Evolutionary conservation across 192 early-diverging fungal species (phyloP).

Genomic region (Jimgerdemannia lactiflua): DNA sequence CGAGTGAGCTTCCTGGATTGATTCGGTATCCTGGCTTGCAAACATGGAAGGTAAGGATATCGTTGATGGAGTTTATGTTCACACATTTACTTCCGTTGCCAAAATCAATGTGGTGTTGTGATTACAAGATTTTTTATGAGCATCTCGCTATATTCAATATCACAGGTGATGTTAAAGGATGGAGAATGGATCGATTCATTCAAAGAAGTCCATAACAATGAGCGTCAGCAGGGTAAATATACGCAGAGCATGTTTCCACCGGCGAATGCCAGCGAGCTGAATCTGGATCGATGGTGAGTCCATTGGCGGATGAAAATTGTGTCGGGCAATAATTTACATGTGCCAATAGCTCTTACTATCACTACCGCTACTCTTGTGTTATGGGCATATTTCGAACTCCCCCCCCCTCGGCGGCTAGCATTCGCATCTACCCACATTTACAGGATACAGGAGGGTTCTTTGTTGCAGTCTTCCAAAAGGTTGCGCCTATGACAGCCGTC

Average conservation of each 20-base stretch:
- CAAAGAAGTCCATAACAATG: slow-evolving; percentile 37
- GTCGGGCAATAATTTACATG: no score
- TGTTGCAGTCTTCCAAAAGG: slow-evolving; percentile 94
- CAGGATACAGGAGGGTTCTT: slow-evolving; percentile 99
- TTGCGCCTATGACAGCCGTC: slow-evolving; percentile 57
- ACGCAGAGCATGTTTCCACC: slow-evolving; percentile 60
- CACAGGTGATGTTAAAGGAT: slow-evolving; percentile 67
- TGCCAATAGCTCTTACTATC: no score
- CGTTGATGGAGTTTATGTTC: slow-evolving; percentile 2
- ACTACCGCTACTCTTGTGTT: no score
- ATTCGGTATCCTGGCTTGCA: slow-evolving; percentile 78
- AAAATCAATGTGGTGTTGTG: no score
- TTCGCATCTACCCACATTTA: slow-evolving; percentile 89
- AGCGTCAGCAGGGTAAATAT: slow-evolving; percentile 41
- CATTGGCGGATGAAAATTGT: no score
- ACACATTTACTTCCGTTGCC: background rate
- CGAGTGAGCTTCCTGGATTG: slow-evolving; percentile 71
- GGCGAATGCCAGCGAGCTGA: slow-evolving; percentile 51
- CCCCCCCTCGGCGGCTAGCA: slow-evolving; percentile 30
- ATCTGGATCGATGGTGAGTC: slow-evolving; percentile 64
- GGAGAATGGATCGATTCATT: slow-evolving; percentile 49
- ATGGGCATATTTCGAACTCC: background rate
- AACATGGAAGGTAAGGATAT: slow-evolving; percentile 72
- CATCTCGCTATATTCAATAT: background rate
- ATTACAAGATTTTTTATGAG: no score